A percentile compares a stretch with the other conserved stretches of the same genome.
phyloP scores from a whole-genome alignment of 73 alveolate species.

The Stentor roeselii region DNA sequence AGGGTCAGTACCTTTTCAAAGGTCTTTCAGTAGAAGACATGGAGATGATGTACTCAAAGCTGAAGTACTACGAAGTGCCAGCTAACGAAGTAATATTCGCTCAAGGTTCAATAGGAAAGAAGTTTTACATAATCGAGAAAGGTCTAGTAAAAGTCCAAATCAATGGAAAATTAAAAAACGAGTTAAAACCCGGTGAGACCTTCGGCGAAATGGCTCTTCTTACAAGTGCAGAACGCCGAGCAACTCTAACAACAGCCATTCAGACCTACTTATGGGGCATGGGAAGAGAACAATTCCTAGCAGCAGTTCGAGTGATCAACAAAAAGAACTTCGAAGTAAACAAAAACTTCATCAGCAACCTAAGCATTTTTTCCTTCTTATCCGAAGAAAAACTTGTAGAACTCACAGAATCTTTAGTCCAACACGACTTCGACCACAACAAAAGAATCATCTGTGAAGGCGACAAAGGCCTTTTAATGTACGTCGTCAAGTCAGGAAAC shows the following conservation, averaged over 20 bases:
- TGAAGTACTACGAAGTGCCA: not conserved
- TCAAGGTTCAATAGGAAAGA: not conserved
- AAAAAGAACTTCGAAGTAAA: not conserved
- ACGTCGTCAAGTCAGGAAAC: not conserved
- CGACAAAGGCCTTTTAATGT: not conserved
- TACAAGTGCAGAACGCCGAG: not conserved
- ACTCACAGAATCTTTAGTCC: not conserved
- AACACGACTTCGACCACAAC: not conserved
- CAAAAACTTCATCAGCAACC: not conserved
- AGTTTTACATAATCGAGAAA: not conserved
- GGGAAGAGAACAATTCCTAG: not conserved
- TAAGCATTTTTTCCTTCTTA: not conserved
- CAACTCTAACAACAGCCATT: not conserved
- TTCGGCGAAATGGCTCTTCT: not conserved
- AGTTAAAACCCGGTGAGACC: not conserved
- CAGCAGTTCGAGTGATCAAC: not conserved
- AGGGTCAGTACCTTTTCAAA: not conserved
- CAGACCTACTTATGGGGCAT: not conserved
- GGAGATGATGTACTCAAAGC: not conserved
- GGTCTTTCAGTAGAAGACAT: not conserved
- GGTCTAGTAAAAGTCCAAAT: not conserved
- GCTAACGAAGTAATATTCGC: not conserved
- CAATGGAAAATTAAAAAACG: not conserved
- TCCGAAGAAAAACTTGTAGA: not conserved
- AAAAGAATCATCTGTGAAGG: not conserved